These are phyloP conservation scores for Claviceps humidiphila DNA, from an alignment of 2,329 filamentous ascomycete genomes.

Conservation along the genomic window DNA sequence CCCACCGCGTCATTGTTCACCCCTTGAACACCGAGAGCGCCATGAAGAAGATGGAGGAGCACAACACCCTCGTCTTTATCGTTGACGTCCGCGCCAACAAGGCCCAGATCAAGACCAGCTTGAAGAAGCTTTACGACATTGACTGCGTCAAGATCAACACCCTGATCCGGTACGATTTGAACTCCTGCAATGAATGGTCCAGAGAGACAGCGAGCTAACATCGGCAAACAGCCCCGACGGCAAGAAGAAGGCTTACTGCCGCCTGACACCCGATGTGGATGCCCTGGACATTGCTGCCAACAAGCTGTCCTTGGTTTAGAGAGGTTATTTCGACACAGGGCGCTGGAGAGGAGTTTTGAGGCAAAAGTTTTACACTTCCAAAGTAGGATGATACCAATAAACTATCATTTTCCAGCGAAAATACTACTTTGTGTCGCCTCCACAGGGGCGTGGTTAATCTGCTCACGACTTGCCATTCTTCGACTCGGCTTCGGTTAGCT, in stretches of 20 bases:
- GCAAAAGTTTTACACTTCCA: neutral
- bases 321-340: neutral
- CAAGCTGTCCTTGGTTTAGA: slow-evolving; percentile 95
- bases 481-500: no score
- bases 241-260: slow-evolving; percentile 96
- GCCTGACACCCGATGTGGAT: slow-evolving; percentile 91
- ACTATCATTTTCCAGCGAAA: no score
- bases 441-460: no score
- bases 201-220: neutral
- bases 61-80: slow-evolving; percentile 99
- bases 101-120: slow-evolving; percentile 93
- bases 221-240: slow-evolving; percentile 59
- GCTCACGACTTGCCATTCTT: no score
- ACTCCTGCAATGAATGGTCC: slow-evolving; percentile 4
- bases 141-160: slow-evolving; percentile 99
- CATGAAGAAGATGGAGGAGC: slow-evolving; percentile 99
- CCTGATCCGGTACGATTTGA: slow-evolving; percentile 64
- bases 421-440: no score
- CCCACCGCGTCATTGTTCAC: slow-evolving; percentile 95
- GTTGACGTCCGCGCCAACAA: slow-evolving; percentile 98
- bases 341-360: neutral
- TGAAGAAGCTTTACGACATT: slow-evolving; percentile 99
- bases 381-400: no score
- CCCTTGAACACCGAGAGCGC: slow-evolving; percentile 98
- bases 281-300: slow-evolving; percentile 98